Base-by-base conservation (phyloP, 192 early-diverging fungal genomes). In the Coemansia sp. region DNA sequence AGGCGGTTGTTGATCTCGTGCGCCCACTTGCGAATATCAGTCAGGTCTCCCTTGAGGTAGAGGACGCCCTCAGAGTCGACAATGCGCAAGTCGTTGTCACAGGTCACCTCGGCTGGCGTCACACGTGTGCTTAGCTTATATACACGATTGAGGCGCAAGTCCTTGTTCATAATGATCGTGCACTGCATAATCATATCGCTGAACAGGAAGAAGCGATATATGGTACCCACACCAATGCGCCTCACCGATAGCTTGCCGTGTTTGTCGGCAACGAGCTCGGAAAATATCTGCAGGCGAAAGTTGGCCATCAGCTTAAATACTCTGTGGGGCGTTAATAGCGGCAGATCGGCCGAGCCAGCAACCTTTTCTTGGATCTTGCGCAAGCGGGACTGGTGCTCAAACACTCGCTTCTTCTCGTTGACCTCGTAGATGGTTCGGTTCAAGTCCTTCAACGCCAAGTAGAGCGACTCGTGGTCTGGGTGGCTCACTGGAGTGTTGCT, bases 321-420 rank as follows among this genome's bases (percentile, higher is more conserved):
- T 15, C 87, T 79, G 41, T 87, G 85, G 0, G 88, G 88, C 22
- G 74, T 75, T 3, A 87, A 72, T n/a, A 82, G 63, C 15, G 80
- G 80, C 24, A 82, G 70, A 9, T 60, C 74, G 61, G 64, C 45
- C 52, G 83, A 3, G 61, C 80, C 80, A 37, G 77, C 69, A 50
- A 82, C 68, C 18, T 88, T 84, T 38, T 90, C 87, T 39, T 86
- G 80, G 32, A 92, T 70, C 39, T 82, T 86, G 63, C 84, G 78
- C 22, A 78, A 61, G 40, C 77, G 85, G 37, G 87, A 80, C 62
- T 86, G 84, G 39, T 84, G 61, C 58, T 82, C 80, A 70, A 71
- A 73, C 70, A 65, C 90, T 67, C 84, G 90, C 85, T 88, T 94
- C 69, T 85, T 91, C 41, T 96, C 95, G 79, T 99, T 98, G 5